These are phyloP conservation scores for Xanthoceras sorbifolium DNA, from an alignment of 345 rosid genomes.

Conservation along the genomic window DNA sequence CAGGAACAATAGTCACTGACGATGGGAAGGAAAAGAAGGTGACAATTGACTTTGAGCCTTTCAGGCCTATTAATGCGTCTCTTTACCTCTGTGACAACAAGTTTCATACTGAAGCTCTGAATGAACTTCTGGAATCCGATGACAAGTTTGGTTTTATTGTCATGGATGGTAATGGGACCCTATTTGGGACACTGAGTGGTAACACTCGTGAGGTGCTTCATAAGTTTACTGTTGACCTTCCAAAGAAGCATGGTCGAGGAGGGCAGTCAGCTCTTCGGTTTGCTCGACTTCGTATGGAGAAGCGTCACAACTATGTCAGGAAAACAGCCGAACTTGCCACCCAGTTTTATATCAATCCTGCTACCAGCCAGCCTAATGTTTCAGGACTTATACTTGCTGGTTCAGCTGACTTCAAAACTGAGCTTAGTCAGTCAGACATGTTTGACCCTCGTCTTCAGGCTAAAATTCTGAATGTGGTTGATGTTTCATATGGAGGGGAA, in stretches of 20 bases:
- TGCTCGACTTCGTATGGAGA: constrained; percentile 38
- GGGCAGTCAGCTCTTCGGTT: constrained; percentile 49
- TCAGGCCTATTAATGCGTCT: constrained; percentile 41
- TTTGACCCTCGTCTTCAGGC: constrained; percentile 37
- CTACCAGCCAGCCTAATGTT: constrained; percentile 29
- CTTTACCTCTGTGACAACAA: constrained; percentile 41
- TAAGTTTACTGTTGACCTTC: constrained; percentile 46
- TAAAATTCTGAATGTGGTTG: constrained; percentile 35
- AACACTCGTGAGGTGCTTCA: constrained; percentile 41
- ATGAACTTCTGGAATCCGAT: constrained; percentile 29
- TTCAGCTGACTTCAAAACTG: constrained; percentile 41
- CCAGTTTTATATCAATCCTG: constrained; percentile 33
- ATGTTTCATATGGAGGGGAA: constrained; percentile 33
- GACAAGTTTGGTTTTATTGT: constrained; percentile 35
- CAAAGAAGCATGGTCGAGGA: constrained; percentile 52
- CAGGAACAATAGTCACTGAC: constrained; percentile 42
- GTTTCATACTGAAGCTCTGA: constrained; percentile 28
- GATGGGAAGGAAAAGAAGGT: constrained; percentile 51
- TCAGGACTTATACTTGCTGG: constrained; percentile 37
- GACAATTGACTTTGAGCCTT: constrained; percentile 45
- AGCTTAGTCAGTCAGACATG: constrained; percentile 37
- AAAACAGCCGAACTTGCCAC: constrained; percentile 44
- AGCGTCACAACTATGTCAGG: constrained; percentile 43
- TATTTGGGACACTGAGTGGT: constrained; percentile 44
- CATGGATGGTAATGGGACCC: constrained; percentile 47